These are phyloP conservation scores for Pinus albicaulis DNA, from an alignment of 75 land plant species.

Conservation along the genomic window DNA sequence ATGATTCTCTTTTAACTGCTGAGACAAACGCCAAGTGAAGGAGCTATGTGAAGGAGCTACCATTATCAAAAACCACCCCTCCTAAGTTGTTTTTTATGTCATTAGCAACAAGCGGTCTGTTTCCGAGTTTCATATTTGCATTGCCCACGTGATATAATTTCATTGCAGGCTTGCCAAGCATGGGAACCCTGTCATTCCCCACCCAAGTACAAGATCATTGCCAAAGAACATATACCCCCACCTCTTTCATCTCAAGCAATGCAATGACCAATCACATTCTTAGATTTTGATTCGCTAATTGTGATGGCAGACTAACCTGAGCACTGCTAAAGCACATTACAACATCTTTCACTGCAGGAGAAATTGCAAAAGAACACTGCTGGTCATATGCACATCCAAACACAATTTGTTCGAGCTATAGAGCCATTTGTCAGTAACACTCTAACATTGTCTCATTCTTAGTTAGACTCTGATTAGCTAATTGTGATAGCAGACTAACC, in stretches of 20 bases:
- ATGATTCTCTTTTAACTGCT: slow-evolving; percentile 33
- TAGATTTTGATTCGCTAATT: slow-evolving; percentile 52
- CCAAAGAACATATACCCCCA: slow-evolving; percentile 80
- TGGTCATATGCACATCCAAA: slow-evolving; percentile 92
- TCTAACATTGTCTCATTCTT: slow-evolving; percentile 47
- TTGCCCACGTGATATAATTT: slow-evolving; percentile 35
- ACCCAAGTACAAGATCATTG: slow-evolving; percentile 60
- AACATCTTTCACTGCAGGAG: slow-evolving; percentile 77
- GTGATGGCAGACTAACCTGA: slow-evolving; percentile 69
- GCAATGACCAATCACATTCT: slow-evolving; percentile 84
- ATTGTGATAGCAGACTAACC: too few relatives aligned
- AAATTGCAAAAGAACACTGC: slow-evolving; percentile 61
- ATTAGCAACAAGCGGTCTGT: slow-evolving; percentile 14
- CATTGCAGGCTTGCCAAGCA: slow-evolving; percentile 36
- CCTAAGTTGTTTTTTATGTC: background rate
- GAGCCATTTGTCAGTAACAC: slow-evolving; percentile 56
- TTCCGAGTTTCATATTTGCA: slow-evolving; percentile 45
- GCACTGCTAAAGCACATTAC: slow-evolving; percentile 75
- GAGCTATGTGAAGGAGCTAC: slow-evolving; percentile 75
- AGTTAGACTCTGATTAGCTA: too few relatives aligned
- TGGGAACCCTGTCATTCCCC: slow-evolving; percentile 69
- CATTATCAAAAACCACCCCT: slow-evolving; percentile 64
- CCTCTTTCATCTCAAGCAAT: slow-evolving; percentile 39
- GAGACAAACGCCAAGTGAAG: slow-evolving; percentile 40
- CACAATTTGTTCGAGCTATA: slow-evolving; percentile 27